A percentile compares a stretch with the other conserved stretches of the same genome.
Evolutionary conservation across 148 eudicot genomes (phyloP).

Genomic region (Fagopyrum tataricum): DNA sequence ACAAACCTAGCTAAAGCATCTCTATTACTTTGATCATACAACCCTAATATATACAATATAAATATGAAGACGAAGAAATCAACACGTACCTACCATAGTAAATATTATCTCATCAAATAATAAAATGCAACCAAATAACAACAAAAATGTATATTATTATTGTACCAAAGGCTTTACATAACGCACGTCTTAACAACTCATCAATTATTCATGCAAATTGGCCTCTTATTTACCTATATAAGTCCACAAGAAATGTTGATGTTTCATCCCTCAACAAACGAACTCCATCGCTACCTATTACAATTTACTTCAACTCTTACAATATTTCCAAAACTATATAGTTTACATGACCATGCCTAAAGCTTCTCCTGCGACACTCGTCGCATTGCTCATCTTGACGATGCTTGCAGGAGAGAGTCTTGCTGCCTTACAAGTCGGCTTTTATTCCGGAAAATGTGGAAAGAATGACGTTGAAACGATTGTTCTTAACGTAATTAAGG

Average conservation of each 20-base stretch:
- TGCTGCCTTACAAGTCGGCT: conserved; percentile 26
- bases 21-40: no score
- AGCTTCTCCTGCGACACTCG: conserved; percentile 13
- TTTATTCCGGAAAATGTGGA: conserved; percentile 36
- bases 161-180: neutral
- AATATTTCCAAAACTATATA: neutral
- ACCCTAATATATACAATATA: no score
- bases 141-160: no score
- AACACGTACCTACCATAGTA: no score
- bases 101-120: no score
- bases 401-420: conserved; percentile 18
- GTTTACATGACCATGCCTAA: neutral
- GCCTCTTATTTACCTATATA: neutral
- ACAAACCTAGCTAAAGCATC: no score
- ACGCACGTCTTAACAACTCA: neutral
- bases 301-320: neutral
- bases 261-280: neutral
- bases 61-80: no score
- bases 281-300: neutral
- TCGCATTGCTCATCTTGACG: conserved; percentile 22
- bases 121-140: no score
- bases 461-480: conserved; percentile 27
- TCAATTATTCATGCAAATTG: neutral
- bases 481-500: conserved; percentile 20
- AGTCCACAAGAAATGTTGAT: neutral